phyloP scores from a whole-genome alignment of 768 basidiomycete genomes.

The Lentinula boryana region DNA sequence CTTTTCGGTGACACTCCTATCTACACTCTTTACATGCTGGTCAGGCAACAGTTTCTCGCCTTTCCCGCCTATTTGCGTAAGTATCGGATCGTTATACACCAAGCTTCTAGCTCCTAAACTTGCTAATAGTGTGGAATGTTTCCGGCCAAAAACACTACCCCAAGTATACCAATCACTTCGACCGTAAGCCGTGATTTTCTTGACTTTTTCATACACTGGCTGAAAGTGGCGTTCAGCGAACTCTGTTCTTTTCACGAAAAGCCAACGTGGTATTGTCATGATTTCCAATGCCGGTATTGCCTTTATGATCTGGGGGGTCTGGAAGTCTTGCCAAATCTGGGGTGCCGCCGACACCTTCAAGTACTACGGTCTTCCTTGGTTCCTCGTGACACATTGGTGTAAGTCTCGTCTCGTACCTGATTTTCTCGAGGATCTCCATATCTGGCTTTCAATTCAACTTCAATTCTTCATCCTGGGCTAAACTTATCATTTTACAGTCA shows the following conservation, averaged over 20 bases:
- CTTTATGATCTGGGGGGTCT: conserved; percentile 36
- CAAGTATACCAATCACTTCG: conserved; percentile 61
- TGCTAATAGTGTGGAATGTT: conserved; percentile 48
- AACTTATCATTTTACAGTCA: conserved; percentile 21
- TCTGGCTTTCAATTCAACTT: neutral
- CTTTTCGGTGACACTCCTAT: conserved; percentile 37
- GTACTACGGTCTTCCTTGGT: conserved; percentile 50
- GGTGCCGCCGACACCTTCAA: conserved; percentile 37
- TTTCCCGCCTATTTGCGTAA: conserved; percentile 38
- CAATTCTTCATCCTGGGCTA: neutral
- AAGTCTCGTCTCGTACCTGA: conserved; percentile 14
- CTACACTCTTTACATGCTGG: conserved; percentile 31
- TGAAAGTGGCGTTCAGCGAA: conserved; percentile 28
- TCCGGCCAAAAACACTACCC: conserved; percentile 57
- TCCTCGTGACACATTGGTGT: conserved; percentile 53
- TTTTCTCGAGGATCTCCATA: neutral
- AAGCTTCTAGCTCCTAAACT: conserved; percentile 13
- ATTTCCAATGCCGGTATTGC: conserved; percentile 54
- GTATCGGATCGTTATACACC: conserved; percentile 3
- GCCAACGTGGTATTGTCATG: conserved; percentile 45
- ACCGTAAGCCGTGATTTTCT: conserved; percentile 35
- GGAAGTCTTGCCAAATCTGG: conserved; percentile 27
- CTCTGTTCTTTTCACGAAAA: conserved; percentile 49
- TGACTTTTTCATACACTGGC: conserved; percentile 33
- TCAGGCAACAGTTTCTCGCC: conserved; percentile 34